These are phyloP conservation scores for Globisporangium spiculum DNA, from an alignment of 352 stramenopile species.

Conservation along the genomic window DNA sequence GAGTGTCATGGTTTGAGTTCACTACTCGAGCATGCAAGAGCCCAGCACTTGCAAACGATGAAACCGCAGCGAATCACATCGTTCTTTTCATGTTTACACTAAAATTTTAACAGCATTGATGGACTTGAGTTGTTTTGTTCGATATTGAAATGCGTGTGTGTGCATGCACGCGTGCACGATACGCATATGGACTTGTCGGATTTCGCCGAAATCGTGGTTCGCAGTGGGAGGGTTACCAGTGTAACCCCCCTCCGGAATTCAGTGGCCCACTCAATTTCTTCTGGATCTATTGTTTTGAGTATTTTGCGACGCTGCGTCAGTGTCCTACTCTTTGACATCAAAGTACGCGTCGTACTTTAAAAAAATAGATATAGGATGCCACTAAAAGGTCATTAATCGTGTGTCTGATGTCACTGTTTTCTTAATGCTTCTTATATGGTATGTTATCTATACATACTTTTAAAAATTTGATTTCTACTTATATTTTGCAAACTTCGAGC, in stretches of 20 bases:
- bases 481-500: too few species aligned
- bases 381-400: neutral
- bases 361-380: too few species aligned
- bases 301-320: too few species aligned
- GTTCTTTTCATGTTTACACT: neutral
- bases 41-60: neutral
- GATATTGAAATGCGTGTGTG: neutral
- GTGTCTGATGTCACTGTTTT: slow-evolving; percentile 1
- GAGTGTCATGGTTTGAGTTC: neutral
- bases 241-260: neutral
- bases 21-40: neutral
- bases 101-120: neutral
- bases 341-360: too few species aligned
- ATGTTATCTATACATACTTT: neutral
- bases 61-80: neutral
- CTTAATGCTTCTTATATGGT: slow-evolving; percentile 1
- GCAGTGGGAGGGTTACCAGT: neutral
- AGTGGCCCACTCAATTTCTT: too few species aligned
- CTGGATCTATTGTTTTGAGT: too few species aligned
- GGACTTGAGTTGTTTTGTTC: neutral
- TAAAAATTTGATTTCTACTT: too few species aligned
- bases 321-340: too few species aligned
- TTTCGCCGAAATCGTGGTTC: slow-evolving; percentile 1
- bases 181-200: slow-evolving; percentile 3
- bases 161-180: neutral